Base-by-base conservation (phyloP, 2,329 filamentous ascomycete species). In the Stemphylium vesicarium region DNA sequence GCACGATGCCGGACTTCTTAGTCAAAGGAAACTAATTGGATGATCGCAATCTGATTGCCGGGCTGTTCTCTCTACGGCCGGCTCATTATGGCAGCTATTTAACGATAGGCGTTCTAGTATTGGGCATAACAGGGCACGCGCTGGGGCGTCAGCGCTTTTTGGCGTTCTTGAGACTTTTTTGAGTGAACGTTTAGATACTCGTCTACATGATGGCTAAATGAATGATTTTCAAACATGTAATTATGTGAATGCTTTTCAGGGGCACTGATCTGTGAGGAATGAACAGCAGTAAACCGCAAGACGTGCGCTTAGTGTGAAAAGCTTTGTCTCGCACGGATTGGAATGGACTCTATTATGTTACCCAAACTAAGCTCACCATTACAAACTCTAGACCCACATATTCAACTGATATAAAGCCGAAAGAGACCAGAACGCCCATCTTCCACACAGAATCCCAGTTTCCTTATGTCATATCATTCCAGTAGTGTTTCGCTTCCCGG, bases 81-180 rank as follows among this genome's bases (percentile, higher is more conserved):
- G 31, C 9, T 35, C 41, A 22, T 37, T 4, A 18, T 33, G 15
- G 37, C 53, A 54, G 53, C 40, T 39, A 24, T 47, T 45, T 62
- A 62, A 57, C 53, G 48, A 59, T 46, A 53, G 62, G 60, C 40
- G 62, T 56, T 50, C 22, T 49, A 11, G 42, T 3, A 26, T 10
- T 53, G 24, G 24, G 42, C 10, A 29, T 26, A 33, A 41, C 18
- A 46, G 18, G 24, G 48, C 50, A 61, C 39, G 38, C 40, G 56
- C 53, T 57, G 41, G 31, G 42, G 45, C 36, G 42, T 55, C 20
- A 53, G 50, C 56, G 50, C 38, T 42, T 13, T 26, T 44, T 35
- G 58, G 60, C 52, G 62, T 63, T 62, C 37, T 5, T 11, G 31
- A 13, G 38, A 31, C 35, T 32, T 18, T 43, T 37, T 50, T 50